These are phyloP conservation scores for Candida sojae DNA, from an alignment of 1,139 yeast species.

Conservation along the genomic window DNA sequence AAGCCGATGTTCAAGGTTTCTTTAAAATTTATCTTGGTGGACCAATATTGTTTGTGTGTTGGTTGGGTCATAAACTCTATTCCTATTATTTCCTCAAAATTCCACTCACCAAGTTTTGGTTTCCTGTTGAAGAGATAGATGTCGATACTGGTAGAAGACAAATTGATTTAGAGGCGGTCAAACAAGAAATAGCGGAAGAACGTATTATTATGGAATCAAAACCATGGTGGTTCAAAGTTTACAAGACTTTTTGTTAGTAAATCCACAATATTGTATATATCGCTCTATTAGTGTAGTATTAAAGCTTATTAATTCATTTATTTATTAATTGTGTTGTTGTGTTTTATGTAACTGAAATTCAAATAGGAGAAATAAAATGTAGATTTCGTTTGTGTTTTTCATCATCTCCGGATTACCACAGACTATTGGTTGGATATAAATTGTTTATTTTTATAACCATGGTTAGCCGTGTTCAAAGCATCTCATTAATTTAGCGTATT, in stretches of 20 bases:
- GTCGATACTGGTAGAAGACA: slow-evolving; percentile 46
- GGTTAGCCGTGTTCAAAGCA: background rate
- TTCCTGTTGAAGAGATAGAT: slow-evolving; percentile 38
- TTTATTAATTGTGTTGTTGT: no score
- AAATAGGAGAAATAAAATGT: no score
- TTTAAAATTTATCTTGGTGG: slow-evolving; percentile 36
- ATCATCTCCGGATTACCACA: background rate
- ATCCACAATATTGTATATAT: background rate
- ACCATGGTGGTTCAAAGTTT: slow-evolving; percentile 26
- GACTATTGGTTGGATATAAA: no score
- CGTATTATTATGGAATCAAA: slow-evolving; percentile 20
- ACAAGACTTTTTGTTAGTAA: slow-evolving; percentile 24
- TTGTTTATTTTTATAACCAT: no score
- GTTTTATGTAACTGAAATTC: no score
- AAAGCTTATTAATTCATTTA: no score
- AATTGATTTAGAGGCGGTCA: slow-evolving; percentile 37
- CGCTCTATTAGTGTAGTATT: background rate
- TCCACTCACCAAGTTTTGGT: slow-evolving; percentile 31
- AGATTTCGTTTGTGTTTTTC: background rate
- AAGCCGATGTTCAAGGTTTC: slow-evolving; percentile 29
- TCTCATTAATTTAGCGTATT: background rate
- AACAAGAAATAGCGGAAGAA: slow-evolving; percentile 40
- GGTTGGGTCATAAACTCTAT: slow-evolving; percentile 36
- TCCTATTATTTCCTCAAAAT: slow-evolving; percentile 22
- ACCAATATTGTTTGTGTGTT: slow-evolving; percentile 28